Evolutionary conservation across 2,329 filamentous ascomycete species (phyloP).

Genomic region (Nannizzia gypsea): DNA sequence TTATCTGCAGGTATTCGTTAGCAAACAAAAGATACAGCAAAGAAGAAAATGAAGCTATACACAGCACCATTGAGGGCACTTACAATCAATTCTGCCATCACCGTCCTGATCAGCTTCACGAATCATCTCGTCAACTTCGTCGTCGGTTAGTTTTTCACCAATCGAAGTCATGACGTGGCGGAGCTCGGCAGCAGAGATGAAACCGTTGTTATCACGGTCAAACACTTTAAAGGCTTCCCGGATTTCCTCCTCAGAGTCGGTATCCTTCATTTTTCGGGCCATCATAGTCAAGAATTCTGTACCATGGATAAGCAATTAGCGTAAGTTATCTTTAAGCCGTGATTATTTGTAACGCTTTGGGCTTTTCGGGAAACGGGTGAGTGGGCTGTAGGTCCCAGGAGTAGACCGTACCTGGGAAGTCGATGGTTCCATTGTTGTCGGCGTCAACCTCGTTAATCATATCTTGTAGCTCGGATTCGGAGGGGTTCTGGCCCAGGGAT

Average conservation of each 20-base stretch:
- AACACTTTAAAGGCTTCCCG: constrained; percentile 84
- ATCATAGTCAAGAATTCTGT: constrained; percentile 86
- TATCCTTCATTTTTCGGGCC: constrained; percentile 90
- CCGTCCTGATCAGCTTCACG: constrained; percentile 82
- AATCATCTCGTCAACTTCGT: constrained; percentile 90
- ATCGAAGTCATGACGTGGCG: constrained; percentile 89
- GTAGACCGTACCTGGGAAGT: constrained; percentile 61
- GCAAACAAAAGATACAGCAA: neutral
- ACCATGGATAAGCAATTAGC: neutral
- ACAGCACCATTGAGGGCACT: constrained; percentile 22
- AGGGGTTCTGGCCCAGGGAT: constrained; percentile 79
- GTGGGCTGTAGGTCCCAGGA: neutral
- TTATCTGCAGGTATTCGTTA: constrained; percentile 48
- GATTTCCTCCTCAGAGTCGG: constrained; percentile 82
- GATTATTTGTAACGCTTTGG: too few species aligned
- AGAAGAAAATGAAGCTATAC: too few species aligned
- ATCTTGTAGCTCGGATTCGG: constrained; percentile 79
- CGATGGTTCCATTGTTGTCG: constrained; percentile 86
- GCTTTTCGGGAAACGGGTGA: too few species aligned
- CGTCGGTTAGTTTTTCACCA: constrained; percentile 80
- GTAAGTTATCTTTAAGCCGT: neutral
- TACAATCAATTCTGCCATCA: constrained; percentile 81
- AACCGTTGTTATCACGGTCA: constrained; percentile 83
- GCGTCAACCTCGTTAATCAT: constrained; percentile 93
- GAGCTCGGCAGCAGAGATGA: constrained; percentile 78